Evolutionary conservation across 371 early-diverging fungal species (phyloP).

Genomic region (Mucor irregularis): DNA sequence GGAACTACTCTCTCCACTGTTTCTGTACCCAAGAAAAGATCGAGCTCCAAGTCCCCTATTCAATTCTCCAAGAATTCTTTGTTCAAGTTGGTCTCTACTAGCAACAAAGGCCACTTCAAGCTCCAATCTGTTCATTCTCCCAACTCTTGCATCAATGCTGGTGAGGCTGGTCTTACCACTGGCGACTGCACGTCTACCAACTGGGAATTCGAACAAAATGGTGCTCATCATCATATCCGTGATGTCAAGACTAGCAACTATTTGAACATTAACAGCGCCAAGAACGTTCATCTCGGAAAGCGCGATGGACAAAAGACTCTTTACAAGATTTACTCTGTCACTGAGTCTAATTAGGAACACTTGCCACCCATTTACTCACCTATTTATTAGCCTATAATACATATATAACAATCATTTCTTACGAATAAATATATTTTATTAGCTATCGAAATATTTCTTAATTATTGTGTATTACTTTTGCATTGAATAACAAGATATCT

Average conservation of each 20-base stretch:
- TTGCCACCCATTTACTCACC: too few species aligned
- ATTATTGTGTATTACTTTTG: too few species aligned
- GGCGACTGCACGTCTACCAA: conserved; percentile 21
- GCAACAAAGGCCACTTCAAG: conserved; percentile 12
- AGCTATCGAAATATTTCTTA: too few species aligned
- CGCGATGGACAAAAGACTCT: not conserved
- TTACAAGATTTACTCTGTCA: conserved; percentile 7
- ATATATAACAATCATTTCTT: too few species aligned
- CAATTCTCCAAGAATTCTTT: conserved; percentile 4
- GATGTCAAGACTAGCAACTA: conserved; percentile 12
- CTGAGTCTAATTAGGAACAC: too few species aligned
- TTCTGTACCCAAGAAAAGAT: too few species aligned
- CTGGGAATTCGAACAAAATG: conserved; percentile 12
- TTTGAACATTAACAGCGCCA: conserved; percentile 1
- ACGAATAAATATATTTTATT: too few species aligned
- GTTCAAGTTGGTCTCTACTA: conserved; percentile 10
- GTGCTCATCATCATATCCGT: conserved; percentile 11
- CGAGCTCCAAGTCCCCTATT: not conserved
- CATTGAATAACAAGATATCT: too few species aligned
- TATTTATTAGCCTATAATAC: too few species aligned
- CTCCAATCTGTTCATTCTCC: conserved; percentile 13
- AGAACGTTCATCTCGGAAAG: not conserved
- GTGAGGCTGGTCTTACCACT: conserved; percentile 2
- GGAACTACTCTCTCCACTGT: too few species aligned
- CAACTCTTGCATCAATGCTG: conserved; percentile 14